Evolutionary conservation across 305 asterid genomes (phyloP).

Genomic region (Solanum hybrid): DNA sequence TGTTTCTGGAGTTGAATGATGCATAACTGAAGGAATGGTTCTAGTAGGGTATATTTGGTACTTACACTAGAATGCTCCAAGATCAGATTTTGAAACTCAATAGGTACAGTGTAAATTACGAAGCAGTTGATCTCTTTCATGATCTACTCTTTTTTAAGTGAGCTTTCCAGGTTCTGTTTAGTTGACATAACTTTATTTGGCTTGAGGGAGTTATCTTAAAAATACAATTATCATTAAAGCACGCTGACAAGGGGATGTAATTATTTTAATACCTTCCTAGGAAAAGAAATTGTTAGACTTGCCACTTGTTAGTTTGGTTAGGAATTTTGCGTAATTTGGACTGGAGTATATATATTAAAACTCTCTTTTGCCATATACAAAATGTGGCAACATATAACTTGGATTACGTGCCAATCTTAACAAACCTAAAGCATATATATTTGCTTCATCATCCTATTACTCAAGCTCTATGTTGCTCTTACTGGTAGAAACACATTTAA

Average conservation of each 20-base stretch:
- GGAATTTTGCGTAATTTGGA: neutral
- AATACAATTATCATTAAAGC: neutral
- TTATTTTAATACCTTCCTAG: neutral
- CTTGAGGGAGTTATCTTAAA: neutral
- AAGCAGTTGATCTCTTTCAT: neutral
- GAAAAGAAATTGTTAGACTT: neutral
- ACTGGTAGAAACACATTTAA: neutral
- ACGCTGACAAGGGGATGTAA: neutral
- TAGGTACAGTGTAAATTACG: neutral
- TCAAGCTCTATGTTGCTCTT: neutral
- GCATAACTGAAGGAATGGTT: neutral
- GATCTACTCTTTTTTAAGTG: neutral
- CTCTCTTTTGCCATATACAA: neutral
- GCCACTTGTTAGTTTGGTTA: neutral
- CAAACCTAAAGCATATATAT: neutral
- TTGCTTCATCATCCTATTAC: neutral
- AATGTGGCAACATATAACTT: neutral
- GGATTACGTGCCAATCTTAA: neutral
- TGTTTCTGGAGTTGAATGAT: neutral
- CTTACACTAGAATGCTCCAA: neutral
- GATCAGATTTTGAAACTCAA: neutral
- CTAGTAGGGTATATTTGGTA: neutral
- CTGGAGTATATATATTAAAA: neutral
- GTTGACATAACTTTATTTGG: neutral
- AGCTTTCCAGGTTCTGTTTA: neutral